phyloP scores from a whole-genome alignment of 2,329 filamentous ascomycete species.

The Cytospora leucostoma region DNA sequence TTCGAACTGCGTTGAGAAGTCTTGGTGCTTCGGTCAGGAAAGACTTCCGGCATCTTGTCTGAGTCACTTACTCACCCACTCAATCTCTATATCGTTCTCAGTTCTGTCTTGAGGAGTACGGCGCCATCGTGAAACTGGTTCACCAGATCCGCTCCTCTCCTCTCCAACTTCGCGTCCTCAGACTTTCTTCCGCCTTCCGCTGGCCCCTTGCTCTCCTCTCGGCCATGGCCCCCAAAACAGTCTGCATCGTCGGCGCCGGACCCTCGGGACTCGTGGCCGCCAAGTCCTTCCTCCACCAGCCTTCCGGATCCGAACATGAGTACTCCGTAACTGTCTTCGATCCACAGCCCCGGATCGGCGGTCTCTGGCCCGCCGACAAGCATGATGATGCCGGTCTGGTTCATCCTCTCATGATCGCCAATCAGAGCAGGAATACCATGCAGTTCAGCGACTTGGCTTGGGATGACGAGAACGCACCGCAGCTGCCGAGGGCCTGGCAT shows the following conservation, averaged over 20 bases:
- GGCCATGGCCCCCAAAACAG: slow-evolving; percentile 46
- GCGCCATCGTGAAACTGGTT: slow-evolving; percentile 5
- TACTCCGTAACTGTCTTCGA: slow-evolving; percentile 76
- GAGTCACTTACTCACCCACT: not conserved
- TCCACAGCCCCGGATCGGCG: slow-evolving; percentile 64
- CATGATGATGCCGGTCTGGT: slow-evolving; percentile 53
- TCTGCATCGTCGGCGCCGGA: slow-evolving; percentile 62
- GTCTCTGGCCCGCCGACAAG: slow-evolving; percentile 69
- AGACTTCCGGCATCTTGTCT: not conserved
- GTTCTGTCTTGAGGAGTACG: not conserved
- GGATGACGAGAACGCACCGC: slow-evolving; percentile 54
- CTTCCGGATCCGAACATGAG: slow-evolving; percentile 40
- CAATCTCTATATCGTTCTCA: not conserved
- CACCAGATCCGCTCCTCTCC: not conserved
- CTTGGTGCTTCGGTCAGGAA: too few species aligned
- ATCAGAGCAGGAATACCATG: slow-evolving; percentile 77
- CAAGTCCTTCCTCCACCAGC: slow-evolving; percentile 68
- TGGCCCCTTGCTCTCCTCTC: not conserved
- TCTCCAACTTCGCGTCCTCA: not conserved
- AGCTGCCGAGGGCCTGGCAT: slow-evolving; percentile 76
- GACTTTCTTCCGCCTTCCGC: too few species aligned
- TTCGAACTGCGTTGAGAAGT: too few species aligned
- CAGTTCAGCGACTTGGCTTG: slow-evolving; percentile 73
- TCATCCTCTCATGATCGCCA: slow-evolving; percentile 69
- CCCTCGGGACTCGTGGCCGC: slow-evolving; percentile 69